These are phyloP conservation scores for Apiotrichum laibachii DNA, from an alignment of 1,284 basidiomycete genomes.

Conservation along the genomic window DNA sequence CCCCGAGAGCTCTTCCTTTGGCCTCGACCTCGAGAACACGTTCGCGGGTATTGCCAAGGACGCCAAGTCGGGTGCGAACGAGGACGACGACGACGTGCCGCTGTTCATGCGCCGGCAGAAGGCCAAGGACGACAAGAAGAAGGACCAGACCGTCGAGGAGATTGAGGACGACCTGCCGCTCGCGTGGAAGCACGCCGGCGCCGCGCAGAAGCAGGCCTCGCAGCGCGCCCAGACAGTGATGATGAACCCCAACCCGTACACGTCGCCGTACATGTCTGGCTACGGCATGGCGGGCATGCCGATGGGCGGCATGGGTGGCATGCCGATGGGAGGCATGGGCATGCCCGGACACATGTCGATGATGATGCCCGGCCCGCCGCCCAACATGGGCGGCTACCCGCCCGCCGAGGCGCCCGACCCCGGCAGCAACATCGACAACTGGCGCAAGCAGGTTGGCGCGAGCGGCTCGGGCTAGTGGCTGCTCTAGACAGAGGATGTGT, in stretches of 20 bases:
- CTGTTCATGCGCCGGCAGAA: conserved; percentile 19
- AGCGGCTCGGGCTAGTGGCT: conserved; percentile 2
- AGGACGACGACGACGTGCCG: conserved; percentile 37
- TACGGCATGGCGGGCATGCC: conserved; percentile 10
- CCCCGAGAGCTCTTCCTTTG: background rate
- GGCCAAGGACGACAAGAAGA: conserved; percentile 1
- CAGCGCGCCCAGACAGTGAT: conserved; percentile 7
- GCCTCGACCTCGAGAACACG: too few species aligned
- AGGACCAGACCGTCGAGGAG: conserved; percentile 19
- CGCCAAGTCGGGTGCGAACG: conserved; percentile 10
- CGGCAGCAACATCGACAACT: conserved; percentile 24
- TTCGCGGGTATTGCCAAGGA: too few species aligned
- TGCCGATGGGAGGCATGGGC: conserved; percentile 4
- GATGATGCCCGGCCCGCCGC: conserved; percentile 4
- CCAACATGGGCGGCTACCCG: conserved; percentile 5
- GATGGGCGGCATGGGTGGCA: conserved; percentile 8
- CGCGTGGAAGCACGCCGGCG: conserved; percentile 39
- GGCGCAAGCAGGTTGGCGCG: conserved; percentile 18
- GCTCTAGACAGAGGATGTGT: conserved; percentile 1
- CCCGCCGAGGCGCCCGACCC: conserved; percentile 16
- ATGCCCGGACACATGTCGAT: conserved; percentile 12
- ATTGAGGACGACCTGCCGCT: conserved; percentile 45
- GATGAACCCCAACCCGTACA: conserved; percentile 3
- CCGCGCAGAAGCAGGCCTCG: conserved; percentile 14
- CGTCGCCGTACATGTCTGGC: conserved; percentile 6